Conservation (phyloP, 2,329 filamentous ascomycete species). For the Atkinsonella hypoxylon region DNA sequence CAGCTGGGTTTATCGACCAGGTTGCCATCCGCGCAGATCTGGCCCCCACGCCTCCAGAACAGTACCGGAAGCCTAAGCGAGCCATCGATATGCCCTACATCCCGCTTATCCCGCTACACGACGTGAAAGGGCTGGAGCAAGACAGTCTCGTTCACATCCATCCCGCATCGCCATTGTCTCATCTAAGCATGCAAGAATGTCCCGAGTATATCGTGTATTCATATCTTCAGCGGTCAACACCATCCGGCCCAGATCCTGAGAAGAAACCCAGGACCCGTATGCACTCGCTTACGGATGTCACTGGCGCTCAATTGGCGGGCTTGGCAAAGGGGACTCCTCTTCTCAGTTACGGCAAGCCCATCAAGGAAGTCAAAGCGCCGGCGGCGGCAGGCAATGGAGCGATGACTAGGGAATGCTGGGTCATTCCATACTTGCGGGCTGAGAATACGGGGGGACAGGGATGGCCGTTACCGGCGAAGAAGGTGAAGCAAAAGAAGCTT, state of each 20-base stretch:
- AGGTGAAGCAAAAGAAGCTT: conserved; percentile 69
- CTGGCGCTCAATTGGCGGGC: conserved; percentile 60
- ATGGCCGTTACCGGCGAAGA: conserved; percentile 79
- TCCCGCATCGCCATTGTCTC: conserved; percentile 68
- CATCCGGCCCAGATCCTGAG: conserved; percentile 35
- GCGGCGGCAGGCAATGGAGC: conserved; percentile 24
- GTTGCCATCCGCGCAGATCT: conserved; percentile 85
- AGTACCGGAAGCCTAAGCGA: conserved; percentile 59
- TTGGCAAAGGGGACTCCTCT: conserved; percentile 79
- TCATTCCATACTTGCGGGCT: conserved; percentile 63
- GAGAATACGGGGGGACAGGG: conserved; percentile 56
- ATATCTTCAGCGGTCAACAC: conserved; percentile 60
- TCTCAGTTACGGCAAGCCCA: conserved; percentile 75
- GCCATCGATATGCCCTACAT: conserved; percentile 88
- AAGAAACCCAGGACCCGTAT: conserved; percentile 67
- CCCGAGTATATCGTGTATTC: conserved; percentile 83
- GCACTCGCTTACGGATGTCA: conserved; percentile 74
- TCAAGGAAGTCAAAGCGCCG: conserved; percentile 60
- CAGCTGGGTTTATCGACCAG: conserved; percentile 87
- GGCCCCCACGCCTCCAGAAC: conserved; percentile 59
- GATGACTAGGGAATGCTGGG: conserved; percentile 62
- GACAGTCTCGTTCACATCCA: conserved; percentile 76
- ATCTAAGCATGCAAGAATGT: conserved; percentile 57
- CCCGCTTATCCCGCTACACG: conserved; percentile 61
- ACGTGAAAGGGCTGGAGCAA: conserved; percentile 25